These are phyloP conservation scores for Suhomyces tanzawaensis DNA, from an alignment of 805 yeast species.

Conservation along the genomic window DNA sequence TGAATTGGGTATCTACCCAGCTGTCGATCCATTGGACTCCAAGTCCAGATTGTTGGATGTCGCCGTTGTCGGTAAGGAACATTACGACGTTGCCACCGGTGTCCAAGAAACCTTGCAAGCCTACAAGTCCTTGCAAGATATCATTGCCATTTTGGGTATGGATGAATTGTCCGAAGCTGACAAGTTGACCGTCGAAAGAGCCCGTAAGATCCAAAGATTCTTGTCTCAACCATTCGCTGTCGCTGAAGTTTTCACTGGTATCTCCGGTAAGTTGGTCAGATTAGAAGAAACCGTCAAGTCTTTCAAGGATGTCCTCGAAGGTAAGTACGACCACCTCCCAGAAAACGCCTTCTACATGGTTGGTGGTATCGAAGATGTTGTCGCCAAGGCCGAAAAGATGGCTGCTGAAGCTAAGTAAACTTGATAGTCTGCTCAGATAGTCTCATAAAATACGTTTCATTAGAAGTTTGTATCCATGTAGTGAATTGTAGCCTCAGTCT, in stretches of 20 bases:
- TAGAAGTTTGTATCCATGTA: no score
- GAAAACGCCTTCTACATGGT: constrained; percentile 99
- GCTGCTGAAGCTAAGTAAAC: constrained; percentile 83
- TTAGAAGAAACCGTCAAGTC: constrained; percentile 92
- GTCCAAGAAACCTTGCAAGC: constrained; percentile 99
- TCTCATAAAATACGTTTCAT: constrained; percentile 6
- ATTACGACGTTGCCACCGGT: constrained; percentile 88
- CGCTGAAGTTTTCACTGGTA: constrained; percentile 99
- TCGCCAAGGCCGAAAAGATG: constrained; percentile 98
- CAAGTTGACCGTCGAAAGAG: constrained; percentile 99
- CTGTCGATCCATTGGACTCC: constrained; percentile 99
- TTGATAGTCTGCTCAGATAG: background rate
- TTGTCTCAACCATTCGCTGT: constrained; percentile 99
- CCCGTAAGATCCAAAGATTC: constrained; percentile 99
- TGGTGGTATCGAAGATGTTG: constrained; percentile 98
- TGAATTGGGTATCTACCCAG: constrained; percentile 99
- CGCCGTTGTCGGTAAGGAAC: constrained; percentile 97
- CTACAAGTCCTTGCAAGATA: constrained; percentile 99
- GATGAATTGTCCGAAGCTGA: constrained; percentile 99
- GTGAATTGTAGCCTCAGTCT: background rate
- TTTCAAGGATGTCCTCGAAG: constrained; percentile 95
- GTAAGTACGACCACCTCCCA: constrained; percentile 98
- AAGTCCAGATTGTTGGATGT: constrained; percentile 98
- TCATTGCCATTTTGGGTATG: constrained; percentile 99
- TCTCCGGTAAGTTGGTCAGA: constrained; percentile 96